phyloP scores from a whole-genome alignment of 805 yeast genomes.

The Wickerhamiella brachini region DNA sequence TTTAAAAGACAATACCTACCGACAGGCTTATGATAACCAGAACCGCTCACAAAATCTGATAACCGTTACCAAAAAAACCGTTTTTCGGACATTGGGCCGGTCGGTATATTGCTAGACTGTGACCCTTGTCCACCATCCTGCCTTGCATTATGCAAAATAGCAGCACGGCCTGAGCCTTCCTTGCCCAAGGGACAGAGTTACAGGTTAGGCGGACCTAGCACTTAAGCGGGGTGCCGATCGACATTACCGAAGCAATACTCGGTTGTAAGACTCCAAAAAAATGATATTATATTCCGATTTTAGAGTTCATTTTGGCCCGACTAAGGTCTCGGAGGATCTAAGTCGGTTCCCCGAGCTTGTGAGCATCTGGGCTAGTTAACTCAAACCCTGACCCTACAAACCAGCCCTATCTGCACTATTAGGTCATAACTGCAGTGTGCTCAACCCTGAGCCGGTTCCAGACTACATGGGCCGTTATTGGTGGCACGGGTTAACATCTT shows the following conservation, averaged over 20 bases:
- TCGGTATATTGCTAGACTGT: too few relatives aligned
- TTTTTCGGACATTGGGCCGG: too few relatives aligned
- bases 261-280: neutral
- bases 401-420: neutral
- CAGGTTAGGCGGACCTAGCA: neutral
- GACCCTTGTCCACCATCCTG: neutral
- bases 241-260: neutral
- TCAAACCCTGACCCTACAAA: neutral
- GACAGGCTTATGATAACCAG: too few relatives aligned
- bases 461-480: neutral
- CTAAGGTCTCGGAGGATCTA: neutral
- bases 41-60: too few relatives aligned
- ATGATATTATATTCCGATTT: too few relatives aligned
- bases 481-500: neutral
- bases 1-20: too few relatives aligned
- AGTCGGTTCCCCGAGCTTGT: neutral
- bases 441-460: neutral
- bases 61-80: too few relatives aligned
- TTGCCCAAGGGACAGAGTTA: neutral
- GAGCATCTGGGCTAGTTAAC: neutral
- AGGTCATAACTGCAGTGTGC: neutral
- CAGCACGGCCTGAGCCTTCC: neutral
- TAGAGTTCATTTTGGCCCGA: neutral
- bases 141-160: neutral
- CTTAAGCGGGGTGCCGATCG: neutral